Conservation (phyloP, 148 eudicot genomes). For the Cornus florida region DNA sequence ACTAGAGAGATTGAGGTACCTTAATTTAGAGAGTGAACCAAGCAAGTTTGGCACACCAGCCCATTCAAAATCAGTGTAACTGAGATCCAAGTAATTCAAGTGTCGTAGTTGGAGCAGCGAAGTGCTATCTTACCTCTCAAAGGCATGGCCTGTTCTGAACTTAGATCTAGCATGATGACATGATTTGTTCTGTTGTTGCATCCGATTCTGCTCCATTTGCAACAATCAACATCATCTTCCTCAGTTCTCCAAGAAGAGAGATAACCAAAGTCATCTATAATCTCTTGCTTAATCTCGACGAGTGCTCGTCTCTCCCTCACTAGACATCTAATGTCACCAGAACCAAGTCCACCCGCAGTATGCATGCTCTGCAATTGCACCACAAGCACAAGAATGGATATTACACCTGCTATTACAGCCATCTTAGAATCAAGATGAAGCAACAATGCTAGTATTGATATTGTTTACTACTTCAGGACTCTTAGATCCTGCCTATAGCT, state of each 20-base stretch:
- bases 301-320: slow-evolving; percentile 3
- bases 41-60: not conserved
- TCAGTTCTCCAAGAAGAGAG: not conserved
- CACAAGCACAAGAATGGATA: too few species aligned
- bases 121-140: not conserved
- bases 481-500: too few species aligned
- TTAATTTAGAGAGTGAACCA: not conserved
- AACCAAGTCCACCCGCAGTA: too few species aligned
- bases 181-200: not conserved
- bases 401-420: too few species aligned
- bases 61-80: not conserved
- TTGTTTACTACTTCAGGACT: too few species aligned
- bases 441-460: too few species aligned
- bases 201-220: slow-evolving; percentile 1
- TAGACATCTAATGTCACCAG: not conserved
- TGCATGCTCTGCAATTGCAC: too few species aligned
- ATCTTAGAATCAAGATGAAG: too few species aligned
- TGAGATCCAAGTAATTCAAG: not conserved
- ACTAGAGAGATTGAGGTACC: not conserved
- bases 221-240: not conserved
- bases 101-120: slow-evolving; percentile 1
- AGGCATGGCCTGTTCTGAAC: too few species aligned
- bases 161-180: not conserved
- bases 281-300: not conserved
- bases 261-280: not conserved